Percentiles rank a stretch among this genome's conserved stretches.
Evolutionary conservation across 306 rosid species (phyloP).

Genomic region (Trichosanthes cucumerina): DNA sequence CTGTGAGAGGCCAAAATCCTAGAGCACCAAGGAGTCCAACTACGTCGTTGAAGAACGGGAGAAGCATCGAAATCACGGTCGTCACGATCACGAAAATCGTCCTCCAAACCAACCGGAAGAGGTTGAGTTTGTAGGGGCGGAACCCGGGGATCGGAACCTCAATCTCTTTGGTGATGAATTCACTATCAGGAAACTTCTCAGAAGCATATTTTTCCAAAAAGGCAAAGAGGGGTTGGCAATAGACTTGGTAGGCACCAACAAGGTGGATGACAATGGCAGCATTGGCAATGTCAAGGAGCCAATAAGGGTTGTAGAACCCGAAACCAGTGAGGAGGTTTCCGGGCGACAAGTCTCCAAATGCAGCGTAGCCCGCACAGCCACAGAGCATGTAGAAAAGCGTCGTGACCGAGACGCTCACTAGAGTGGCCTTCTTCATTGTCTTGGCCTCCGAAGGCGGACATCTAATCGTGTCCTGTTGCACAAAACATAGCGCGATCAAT

Average conservation of each 20-base stretch:
- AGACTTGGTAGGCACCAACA: constrained; percentile 71
- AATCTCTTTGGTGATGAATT: constrained; percentile 33
- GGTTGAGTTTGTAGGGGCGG: constrained; percentile 31
- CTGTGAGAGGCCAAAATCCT: constrained; percentile 59
- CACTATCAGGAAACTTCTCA: constrained; percentile 21
- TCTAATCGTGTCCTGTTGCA: constrained; percentile 48
- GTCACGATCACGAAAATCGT: constrained; percentile 30
- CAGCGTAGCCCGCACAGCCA: constrained; percentile 57
- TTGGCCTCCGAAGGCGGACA: constrained; percentile 56
- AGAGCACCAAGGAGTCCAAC: constrained; percentile 65
- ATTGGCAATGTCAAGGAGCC: constrained; percentile 73
- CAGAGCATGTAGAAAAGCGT: constrained; percentile 62
- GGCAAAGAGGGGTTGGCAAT: constrained; percentile 47
- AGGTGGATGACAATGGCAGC: constrained; percentile 63
- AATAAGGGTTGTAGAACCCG: constrained; percentile 45
- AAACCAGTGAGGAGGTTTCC: constrained; percentile 57
- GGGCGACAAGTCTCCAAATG: constrained; percentile 55
- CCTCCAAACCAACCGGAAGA: constrained; percentile 51
- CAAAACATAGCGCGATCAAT: not conserved
- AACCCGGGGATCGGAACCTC: constrained; percentile 25
- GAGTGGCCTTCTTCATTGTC: constrained; percentile 51
- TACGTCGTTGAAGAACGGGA: constrained; percentile 63
- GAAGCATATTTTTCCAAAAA: constrained; percentile 29
- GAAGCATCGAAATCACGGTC: constrained; percentile 48
- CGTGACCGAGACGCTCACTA: constrained; percentile 34